Evolutionary conservation across 202 grass and related monocot species (phyloP), one percentile per base, ranked within the genome.

Genomic region (Setaria viridis): DNA sequence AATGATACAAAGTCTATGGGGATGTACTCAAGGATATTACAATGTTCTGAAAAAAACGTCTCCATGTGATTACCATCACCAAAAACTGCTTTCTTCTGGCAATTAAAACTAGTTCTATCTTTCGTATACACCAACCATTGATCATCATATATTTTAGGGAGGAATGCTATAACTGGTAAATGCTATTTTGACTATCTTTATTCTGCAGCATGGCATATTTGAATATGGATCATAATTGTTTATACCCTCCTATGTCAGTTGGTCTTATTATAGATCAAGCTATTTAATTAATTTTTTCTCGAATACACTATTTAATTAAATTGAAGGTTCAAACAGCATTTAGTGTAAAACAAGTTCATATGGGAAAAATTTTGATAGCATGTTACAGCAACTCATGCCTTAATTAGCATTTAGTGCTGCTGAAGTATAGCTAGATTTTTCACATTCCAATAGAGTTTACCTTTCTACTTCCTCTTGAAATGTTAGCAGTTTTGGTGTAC

Each of bases 1-100:
- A 84, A 77, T 70, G 43, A 70, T 16, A 53, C 77, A 68, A 41
- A 41, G 8, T 83, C 33, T 88, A 76, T 41, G 33, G 68, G 20
- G 33, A 70, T 51, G 17, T 72, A 29, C 33, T 33, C 35, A 34
- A 33, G 62, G 56, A 58, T 66, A 62, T 71, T 62, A 59, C 45
- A 56, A 47, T 45, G 16, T 67, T 79, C 13, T 33, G 1, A 75
- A 65, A 75, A 84, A 54, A 17, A 32, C 19, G 70, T 81, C 11
- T 62, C 14, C 2, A 49, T 62, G 45, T 63, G 21, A 73, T 67
- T 33, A 7, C 11, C 15, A 4, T 13, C 30, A 73, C 46, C 3
- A 73, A 35, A 83, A n/a, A 25, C 30, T 32, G 35, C 49, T 50
- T 66, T 67, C 62, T 74, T 75, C 69, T 51, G 70, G 70, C 42